Conservation (phyloP, 2,329 filamentous ascomycete species). For the Neopestalotiopsis sp. region DNA sequence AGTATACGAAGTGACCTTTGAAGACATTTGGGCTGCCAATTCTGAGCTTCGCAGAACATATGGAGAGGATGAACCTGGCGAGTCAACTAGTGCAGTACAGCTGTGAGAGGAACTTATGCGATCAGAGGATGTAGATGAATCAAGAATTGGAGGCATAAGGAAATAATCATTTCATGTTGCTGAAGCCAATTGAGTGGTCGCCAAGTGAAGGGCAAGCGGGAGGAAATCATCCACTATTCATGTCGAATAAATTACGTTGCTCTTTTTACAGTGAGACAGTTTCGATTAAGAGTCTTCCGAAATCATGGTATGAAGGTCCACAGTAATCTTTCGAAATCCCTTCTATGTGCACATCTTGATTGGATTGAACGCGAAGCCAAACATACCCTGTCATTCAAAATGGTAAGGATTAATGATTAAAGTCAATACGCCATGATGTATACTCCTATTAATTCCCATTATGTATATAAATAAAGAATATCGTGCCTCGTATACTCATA, state of each 20-base stretch:
- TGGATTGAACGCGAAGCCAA: too few species aligned
- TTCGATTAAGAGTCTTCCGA: too few species aligned
- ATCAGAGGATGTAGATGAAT: not conserved
- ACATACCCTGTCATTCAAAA: not conserved
- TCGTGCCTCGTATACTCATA: not conserved
- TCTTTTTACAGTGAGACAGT: too few species aligned
- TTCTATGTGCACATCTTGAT: too few species aligned
- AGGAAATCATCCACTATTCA: too few species aligned
- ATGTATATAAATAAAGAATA: not conserved
- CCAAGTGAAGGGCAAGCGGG: too few species aligned
- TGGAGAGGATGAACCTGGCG: conserved; percentile 13
- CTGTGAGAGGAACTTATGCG: not conserved
- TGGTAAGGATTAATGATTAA: not conserved
- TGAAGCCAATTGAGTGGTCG: too few species aligned
- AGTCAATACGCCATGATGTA: not conserved
- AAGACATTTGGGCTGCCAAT: conserved; percentile 32
- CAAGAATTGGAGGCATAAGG: not conserved
- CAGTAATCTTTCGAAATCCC: too few species aligned
- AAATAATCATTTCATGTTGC: too few species aligned
- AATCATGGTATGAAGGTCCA: too few species aligned
- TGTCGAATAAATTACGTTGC: too few species aligned
- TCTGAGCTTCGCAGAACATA: conserved; percentile 22
- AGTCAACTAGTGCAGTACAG: too few species aligned
- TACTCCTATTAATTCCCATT: not conserved
- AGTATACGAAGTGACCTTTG: conserved; percentile 33